Evolutionary conservation across 2,329 filamentous ascomycete genomes (phyloP).

Genomic region (Botrytis sinoallii): DNA sequence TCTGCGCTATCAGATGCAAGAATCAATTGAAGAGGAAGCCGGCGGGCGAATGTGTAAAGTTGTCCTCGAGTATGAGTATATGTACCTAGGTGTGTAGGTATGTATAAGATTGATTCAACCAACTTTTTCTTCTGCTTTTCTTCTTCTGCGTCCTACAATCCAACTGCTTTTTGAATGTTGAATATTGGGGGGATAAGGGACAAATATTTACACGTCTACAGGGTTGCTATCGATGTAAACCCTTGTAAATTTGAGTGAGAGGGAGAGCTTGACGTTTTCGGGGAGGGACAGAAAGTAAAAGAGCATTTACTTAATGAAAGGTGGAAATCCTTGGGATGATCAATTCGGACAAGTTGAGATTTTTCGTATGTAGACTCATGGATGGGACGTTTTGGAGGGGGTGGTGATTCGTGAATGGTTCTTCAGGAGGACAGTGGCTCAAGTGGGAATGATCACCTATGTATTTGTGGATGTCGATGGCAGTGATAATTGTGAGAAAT

Average conservation of each 20-base stretch:
- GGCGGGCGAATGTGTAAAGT: background rate
- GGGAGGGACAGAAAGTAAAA: background rate
- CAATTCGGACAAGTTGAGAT: background rate
- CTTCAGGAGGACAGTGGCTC: background rate
- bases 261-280: background rate
- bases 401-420: background rate
- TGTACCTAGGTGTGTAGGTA: background rate
- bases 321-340: slow-evolving; percentile 11
- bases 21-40: background rate
- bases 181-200: slow-evolving; percentile 4
- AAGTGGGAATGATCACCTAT: background rate
- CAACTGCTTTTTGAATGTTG: background rate
- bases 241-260: background rate
- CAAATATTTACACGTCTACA: background rate
- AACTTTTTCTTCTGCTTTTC: background rate
- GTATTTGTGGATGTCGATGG: slow-evolving; percentile 6
- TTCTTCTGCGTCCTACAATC: background rate
- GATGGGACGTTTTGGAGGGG: background rate
- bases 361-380: background rate
- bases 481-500: background rate
- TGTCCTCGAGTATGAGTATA: background rate
- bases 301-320: background rate
- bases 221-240: background rate
- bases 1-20: background rate
- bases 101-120: background rate